Evolutionary conservation across 352 stramenopile species (phyloP), one percentile per base, ranked within the genome.

Genomic region (Ophiocytium majus): DNA sequence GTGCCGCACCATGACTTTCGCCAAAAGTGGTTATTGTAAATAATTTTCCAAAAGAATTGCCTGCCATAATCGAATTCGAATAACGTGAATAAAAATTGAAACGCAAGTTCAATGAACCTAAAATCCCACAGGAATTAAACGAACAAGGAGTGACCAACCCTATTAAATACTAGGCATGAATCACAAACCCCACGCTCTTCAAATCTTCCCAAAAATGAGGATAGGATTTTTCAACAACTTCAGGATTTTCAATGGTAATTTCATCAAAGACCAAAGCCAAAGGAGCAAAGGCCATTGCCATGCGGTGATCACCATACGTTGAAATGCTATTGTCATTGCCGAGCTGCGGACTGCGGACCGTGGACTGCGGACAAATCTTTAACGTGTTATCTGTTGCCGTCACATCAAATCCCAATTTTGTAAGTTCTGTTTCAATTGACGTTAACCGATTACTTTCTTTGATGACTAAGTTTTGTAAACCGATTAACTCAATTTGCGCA

Each of bases 21-120:
- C 57, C 57, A 71, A 71, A 71, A 28, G 57, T 23, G 23, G 57
- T 71, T 23, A 71, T 23, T 71, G 23, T 71, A 28, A 23, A 71
- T 71, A 71, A 71, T 23, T 71, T 23, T 71, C 57, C 57, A 28
- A 71, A 71, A 23, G 57, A 23, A 71, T 71, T 71, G 19, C 57
- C 57, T 71, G 57, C 57, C 57, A 71, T 71, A 71, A 71, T 71
- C n/a, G n/a, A n/a, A n/a, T n/a, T n/a, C n/a, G n/a, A n/a, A n/a
- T n/a, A n/a, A n/a, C n/a, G n/a, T n/a, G n/a, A n/a, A n/a, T n/a
- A n/a, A n/a, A n/a, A n/a, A n/a, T n/a, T n/a, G n/a, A n/a, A n/a
- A n/a, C n/a, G n/a, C n/a, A n/a, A n/a, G n/a, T n/a, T n/a, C n/a
- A n/a, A n/a, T n/a, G n/a, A n/a, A n/a, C n/a, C n/a, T n/a, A n/a